Evolutionary conservation across 768 basidiomycete genomes (phyloP).

Genomic region (Boletus eberwhitei): DNA sequence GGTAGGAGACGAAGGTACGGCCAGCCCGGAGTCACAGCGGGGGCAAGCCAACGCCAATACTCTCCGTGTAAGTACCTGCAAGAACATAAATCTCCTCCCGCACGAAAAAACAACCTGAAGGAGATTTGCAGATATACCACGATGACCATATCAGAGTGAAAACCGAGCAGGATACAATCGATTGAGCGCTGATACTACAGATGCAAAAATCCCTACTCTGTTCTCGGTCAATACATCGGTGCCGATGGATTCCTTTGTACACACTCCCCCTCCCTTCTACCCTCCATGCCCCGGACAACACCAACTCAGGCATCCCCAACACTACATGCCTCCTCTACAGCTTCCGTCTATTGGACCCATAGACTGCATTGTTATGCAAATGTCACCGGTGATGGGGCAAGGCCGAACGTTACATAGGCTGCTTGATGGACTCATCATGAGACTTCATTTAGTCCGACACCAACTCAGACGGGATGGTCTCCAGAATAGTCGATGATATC

Average conservation of each 20-base stretch:
- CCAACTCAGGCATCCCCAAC: not conserved
- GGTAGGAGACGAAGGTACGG: not conserved
- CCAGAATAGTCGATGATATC: constrained; percentile 44
- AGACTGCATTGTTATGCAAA: not conserved
- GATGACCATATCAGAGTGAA: not conserved
- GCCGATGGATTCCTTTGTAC: no score
- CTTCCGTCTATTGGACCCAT: not conserved
- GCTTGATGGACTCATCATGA: not conserved
- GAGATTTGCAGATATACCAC: not conserved
- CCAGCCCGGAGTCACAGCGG: not conserved
- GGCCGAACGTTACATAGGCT: not conserved
- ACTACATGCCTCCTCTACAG: not conserved
- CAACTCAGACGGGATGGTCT: constrained; percentile 19
- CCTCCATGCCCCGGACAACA: not conserved
- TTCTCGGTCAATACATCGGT: no score
- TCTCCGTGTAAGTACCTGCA: not conserved
- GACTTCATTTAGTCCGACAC: not conserved
- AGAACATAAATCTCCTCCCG: not conserved
- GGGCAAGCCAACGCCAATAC: not conserved
- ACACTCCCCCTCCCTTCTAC: no score
- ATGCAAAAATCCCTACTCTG: no score
- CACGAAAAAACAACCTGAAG: not conserved
- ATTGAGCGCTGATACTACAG: not conserved
- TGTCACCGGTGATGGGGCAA: not conserved
- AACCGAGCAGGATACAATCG: no score